phyloP scores from a whole-genome alignment of 768 basidiomycete genomes.

The Pleurotus salmoneostramineus region DNA sequence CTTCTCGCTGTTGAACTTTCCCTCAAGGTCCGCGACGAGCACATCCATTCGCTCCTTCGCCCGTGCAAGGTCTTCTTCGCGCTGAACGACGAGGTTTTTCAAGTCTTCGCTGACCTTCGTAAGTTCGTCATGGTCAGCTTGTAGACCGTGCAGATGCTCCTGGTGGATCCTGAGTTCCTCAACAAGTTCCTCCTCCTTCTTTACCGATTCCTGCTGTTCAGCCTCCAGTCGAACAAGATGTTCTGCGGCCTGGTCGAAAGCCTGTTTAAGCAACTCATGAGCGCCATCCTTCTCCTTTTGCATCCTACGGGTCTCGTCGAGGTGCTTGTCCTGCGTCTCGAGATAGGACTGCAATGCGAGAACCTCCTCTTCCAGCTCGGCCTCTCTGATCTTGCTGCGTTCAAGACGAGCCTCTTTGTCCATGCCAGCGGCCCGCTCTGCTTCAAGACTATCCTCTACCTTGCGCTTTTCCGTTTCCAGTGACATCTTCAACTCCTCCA shows the following conservation, averaged over 20 bases:
- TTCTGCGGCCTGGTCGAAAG: conserved; percentile 82
- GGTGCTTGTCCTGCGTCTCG: conserved; percentile 80
- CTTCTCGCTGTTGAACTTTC: conserved; percentile 61
- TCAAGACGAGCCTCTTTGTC: conserved; percentile 85
- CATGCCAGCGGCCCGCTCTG: conserved; percentile 71
- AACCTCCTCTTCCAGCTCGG: conserved; percentile 83
- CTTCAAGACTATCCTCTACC: conserved; percentile 77
- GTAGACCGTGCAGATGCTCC: conserved; percentile 54
- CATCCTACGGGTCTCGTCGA: conserved; percentile 72
- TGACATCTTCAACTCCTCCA: conserved; percentile 78
- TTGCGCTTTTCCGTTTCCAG: conserved; percentile 82
- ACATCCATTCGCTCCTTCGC: conserved; percentile 73
- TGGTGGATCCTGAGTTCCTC: conserved; percentile 56
- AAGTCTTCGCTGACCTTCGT: conserved; percentile 67
- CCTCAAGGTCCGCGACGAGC: conserved; percentile 62
- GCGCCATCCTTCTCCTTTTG: conserved; percentile 83
- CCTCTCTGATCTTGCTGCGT: conserved; percentile 81
- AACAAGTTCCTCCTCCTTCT: conserved; percentile 59
- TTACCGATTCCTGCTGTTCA: conserved; percentile 66
- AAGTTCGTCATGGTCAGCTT: conserved; percentile 56
- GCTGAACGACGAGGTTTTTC: conserved; percentile 59
- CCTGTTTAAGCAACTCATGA: conserved; percentile 61
- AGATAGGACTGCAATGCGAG: conserved; percentile 76
- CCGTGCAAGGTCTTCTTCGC: conserved; percentile 76
- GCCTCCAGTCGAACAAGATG: conserved; percentile 80